A percentile compares a stretch with the other conserved stretches of the same genome.
Evolutionary conservation across 352 stramenopile species (phyloP).

Genomic region (Thraustochytrium sp.): DNA sequence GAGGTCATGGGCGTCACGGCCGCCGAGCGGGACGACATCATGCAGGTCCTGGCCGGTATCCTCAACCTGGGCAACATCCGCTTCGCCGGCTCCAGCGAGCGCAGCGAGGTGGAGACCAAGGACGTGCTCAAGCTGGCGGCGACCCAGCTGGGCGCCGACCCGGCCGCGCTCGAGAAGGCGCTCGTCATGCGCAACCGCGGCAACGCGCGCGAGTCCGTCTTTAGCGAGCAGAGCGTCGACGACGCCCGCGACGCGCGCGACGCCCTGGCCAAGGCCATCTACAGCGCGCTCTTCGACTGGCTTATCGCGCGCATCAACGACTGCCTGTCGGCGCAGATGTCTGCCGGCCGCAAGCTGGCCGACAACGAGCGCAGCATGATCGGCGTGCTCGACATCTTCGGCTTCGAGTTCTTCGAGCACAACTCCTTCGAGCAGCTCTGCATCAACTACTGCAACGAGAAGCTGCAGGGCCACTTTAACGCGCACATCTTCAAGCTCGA

Average conservation of each 20-base stretch:
- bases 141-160: background rate
- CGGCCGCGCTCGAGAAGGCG: slow-evolving; percentile 25
- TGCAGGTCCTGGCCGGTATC: slow-evolving; percentile 71
- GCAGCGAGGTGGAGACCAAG: background rate
- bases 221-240: slow-evolving; percentile 21
- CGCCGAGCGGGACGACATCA: slow-evolving; percentile 69
- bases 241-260: slow-evolving; percentile 59
- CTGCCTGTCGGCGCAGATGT: background rate
- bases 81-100: slow-evolving; percentile 15
- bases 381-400: slow-evolving; percentile 76
- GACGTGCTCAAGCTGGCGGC: background rate
- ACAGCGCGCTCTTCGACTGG: slow-evolving; percentile 88
- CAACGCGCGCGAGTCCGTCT: slow-evolving; percentile 35
- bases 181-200: slow-evolving; percentile 8
- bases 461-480: slow-evolving; percentile 84
- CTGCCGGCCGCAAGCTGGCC: background rate
- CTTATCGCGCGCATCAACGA: slow-evolving; percentile 63
- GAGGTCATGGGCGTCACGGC: slow-evolving; percentile 66
- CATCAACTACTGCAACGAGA: slow-evolving; percentile 89
- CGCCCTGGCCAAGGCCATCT: slow-evolving; percentile 86
- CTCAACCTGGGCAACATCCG: slow-evolving; percentile 73
- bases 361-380: slow-evolving; percentile 56
- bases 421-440: slow-evolving; percentile 92
- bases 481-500: slow-evolving; percentile 72
- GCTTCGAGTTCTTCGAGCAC: slow-evolving; percentile 71